Evolutionary conservation across 2,329 filamentous ascomycete species (phyloP).

Genomic region (Biscogniauxia marginata): DNA sequence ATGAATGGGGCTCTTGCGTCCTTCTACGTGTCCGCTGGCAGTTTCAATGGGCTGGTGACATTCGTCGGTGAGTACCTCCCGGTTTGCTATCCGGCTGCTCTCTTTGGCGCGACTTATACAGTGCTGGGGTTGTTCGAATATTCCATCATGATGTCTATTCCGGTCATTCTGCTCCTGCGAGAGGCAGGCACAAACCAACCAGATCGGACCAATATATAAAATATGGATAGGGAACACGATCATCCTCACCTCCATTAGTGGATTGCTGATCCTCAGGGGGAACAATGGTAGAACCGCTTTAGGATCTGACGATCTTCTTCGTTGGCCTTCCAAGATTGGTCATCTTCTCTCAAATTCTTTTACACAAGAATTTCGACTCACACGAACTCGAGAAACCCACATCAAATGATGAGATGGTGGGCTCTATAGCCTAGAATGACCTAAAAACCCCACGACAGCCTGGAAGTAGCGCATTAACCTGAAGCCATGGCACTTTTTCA

Average conservation of each 20-base stretch:
- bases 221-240: conserved; percentile 27
- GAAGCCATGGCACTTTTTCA: neutral
- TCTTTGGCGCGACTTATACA: conserved; percentile 14
- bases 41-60: conserved; percentile 27
- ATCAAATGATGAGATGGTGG: conserved; percentile 16
- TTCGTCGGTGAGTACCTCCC: conserved; percentile 23
- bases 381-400: conserved; percentile 20
- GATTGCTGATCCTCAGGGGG: conserved; percentile 29
- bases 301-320: conserved; percentile 28
- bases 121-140: conserved; percentile 26
- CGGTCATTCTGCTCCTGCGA: conserved; percentile 27
- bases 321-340: conserved; percentile 28
- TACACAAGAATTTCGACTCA: conserved; percentile 22
- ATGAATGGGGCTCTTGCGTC: conserved; percentile 24
- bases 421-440: conserved; percentile 13
- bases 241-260: conserved; percentile 27
- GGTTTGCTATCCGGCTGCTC: conserved; percentile 7
- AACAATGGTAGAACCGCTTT: conserved; percentile 26
- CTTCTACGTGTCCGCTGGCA: conserved; percentile 25
- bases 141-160: conserved; percentile 26
- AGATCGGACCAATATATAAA: conserved; percentile 15
- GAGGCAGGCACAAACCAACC: conserved; percentile 11
- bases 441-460: no score
- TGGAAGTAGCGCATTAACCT: no score
- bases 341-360: conserved; percentile 19